phyloP scores from a whole-genome alignment of 2,329 filamentous ascomycete species.

The Calonectria pseudoturangicola region DNA sequence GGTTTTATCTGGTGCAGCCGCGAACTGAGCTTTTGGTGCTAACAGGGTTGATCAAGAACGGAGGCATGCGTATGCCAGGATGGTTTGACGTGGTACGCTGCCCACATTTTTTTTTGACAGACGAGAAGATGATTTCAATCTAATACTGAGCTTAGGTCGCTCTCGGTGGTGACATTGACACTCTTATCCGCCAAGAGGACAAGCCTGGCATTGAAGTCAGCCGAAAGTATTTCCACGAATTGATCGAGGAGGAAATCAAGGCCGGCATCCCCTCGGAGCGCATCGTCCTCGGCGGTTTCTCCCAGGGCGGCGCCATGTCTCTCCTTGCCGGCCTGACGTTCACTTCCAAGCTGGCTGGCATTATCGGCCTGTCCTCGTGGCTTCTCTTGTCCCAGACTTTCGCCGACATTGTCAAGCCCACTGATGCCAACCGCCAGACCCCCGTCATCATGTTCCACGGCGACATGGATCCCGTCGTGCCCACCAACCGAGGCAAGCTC shows the following conservation, averaged over 20 bases:
- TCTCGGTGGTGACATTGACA: slow-evolving; percentile 59
- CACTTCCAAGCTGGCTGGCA: slow-evolving; percentile 85
- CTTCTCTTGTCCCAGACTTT: slow-evolving; percentile 77
- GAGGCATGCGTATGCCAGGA: slow-evolving; percentile 79
- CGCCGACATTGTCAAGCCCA: slow-evolving; percentile 61
- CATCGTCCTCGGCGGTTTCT: slow-evolving; percentile 91
- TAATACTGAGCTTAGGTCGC: slow-evolving; percentile 52
- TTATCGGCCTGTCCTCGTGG: slow-evolving; percentile 90
- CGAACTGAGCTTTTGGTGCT: slow-evolving; percentile 32
- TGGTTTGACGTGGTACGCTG: slow-evolving; percentile 87
- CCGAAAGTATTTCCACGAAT: slow-evolving; percentile 83
- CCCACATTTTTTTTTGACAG: not conserved
- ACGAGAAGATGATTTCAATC: not conserved
- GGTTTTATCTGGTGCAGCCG: slow-evolving; percentile 39
- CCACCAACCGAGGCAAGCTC: slow-evolving; percentile 78
- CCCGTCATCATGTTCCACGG: slow-evolving; percentile 94
- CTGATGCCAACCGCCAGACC: slow-evolving; percentile 77
- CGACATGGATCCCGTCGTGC: slow-evolving; percentile 83
- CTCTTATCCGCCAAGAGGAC: slow-evolving; percentile 70
- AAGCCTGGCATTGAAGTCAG: slow-evolving; percentile 84
- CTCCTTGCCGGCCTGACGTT: slow-evolving; percentile 87
- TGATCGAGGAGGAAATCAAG: slow-evolving; percentile 88
- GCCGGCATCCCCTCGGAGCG: slow-evolving; percentile 87
- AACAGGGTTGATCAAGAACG: slow-evolving; percentile 48
- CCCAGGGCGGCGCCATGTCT: slow-evolving; percentile 91